Base-by-base conservation (phyloP, 176 grass and related monocot genomes). In the Miscanthus lutarioriparius region DNA sequence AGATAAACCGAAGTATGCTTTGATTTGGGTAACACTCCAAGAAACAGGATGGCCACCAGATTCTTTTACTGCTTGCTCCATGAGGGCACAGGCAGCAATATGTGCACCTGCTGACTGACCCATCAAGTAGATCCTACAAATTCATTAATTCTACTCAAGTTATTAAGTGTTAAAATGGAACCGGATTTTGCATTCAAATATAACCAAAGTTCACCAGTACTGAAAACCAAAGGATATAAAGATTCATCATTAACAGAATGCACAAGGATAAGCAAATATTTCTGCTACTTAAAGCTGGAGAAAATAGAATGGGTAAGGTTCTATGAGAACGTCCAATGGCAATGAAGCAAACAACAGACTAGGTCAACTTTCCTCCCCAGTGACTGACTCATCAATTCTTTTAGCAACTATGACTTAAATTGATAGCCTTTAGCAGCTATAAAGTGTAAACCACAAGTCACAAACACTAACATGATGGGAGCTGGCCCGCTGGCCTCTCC, bases 41-140 rank as follows among this genome's bases (percentile, higher is more conserved):
- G 74, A 87, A 82, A 91, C 80, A 41, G 74, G 81, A 28, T 96
- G 81, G 39, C 90, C 91, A 26, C 82, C 78, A 63, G 93, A 80
- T 91, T 99, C 91, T 85, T 79, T 96, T 67, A 88, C 56, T 87
- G 91, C 88, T 64, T 96, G 93, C 64, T 86, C 81, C 86, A 99
- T 72, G 56, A 96, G 93, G 45, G 72, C 74, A 84, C 96, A 96
- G 22, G 96, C 93, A 75, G 91, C 69, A 78, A 99, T 99, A 88
- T 99, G 96, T 78, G 96, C 93, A 82, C 96, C 96, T 72, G 96
- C 93, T 78, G 96, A 99, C 83, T 99, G 96, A 25, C 96, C 96
- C 89, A 99, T 96, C 81, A 99, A 88, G 87, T 96, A 92, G 62
- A 99, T 87, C 86, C 96, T 99, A 76, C 48, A 88, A 10, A 54